Evolutionary conservation across 352 stramenopile genomes (phyloP), one percentile per base, ranked within the genome.

Genomic region (Elongisporangium prolatum): DNA sequence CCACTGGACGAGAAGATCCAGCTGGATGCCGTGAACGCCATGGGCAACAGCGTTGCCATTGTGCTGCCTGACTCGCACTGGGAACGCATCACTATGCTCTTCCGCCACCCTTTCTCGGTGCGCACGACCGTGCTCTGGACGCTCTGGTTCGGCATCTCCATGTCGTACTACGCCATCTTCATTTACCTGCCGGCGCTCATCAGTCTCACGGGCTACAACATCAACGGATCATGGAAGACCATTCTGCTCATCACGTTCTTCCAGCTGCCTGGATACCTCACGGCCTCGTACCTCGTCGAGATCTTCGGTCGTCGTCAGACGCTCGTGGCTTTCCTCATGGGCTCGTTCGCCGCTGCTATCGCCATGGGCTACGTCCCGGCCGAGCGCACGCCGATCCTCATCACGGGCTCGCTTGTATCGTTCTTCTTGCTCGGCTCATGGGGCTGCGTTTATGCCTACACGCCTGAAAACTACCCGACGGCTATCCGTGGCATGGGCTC

Each of bases 121-220:
- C 77, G 77, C 52, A 88, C 80, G 37, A 72, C 56, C 10, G 77
- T 88, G 28, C 48, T 89, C 49, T 89, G 80, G 77, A 83, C 70
- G 59, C 68, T 89, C 24, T 89, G 80, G 80, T 79, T 83, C 51
- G 69, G 71, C 38, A 82, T 89, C 34, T 84, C 75, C 38, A 84
- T 89, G 67, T 78, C 80, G 21, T 89, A 86, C 70, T 88, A 85
- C 54, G 74, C 77, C 48, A 78, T 89, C 44, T 88, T 84, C 64
- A 84, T 87, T 52, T 77, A 83, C 67, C 48, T 89, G 49, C 77
- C 77, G 8, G 59, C 34, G 0, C 59, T 89, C 13, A 80, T 86
- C 24, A 67, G 54, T n/a, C 67, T 74, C 48, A 84, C 75, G 52
- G 80, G 80, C 47, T 87, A 77, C 67, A 62, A 87, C 63, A 77